A percentile compares a stretch with the other conserved stretches of the same genome.
phyloP scores from a whole-genome alignment of 1,284 basidiomycete species.

The Neotropicomus parvogracilis region DNA sequence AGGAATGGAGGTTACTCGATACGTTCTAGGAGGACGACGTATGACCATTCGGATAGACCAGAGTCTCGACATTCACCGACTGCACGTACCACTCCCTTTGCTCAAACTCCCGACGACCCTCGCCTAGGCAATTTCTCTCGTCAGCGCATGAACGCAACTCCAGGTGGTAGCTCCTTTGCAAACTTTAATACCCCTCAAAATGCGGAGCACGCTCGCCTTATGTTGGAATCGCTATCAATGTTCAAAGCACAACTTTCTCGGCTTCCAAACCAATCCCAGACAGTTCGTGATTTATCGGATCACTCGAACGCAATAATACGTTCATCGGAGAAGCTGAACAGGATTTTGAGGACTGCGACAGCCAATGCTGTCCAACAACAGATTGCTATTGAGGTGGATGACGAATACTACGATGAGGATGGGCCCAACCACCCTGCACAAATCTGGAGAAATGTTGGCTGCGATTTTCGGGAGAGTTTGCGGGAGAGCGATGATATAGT shows the following conservation, averaged over 20 bases:
- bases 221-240: constrained; percentile 64
- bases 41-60: constrained; percentile 26
- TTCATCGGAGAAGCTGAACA: constrained; percentile 61
- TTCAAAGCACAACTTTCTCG: constrained; percentile 64
- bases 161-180: constrained; percentile 12
- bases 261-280: constrained; percentile 41
- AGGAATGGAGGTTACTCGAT: constrained; percentile 14
- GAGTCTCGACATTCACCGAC: constrained; percentile 23
- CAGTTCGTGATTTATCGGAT: constrained; percentile 51
- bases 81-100: constrained; percentile 11
- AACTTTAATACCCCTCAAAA: constrained; percentile 28
- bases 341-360: constrained; percentile 51
- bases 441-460: constrained; percentile 64
- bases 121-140: constrained; percentile 13
- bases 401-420: constrained; percentile 33
- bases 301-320: constrained; percentile 62
- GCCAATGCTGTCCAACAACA: constrained; percentile 62
- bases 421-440: constrained; percentile 42
- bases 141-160: constrained; percentile 22
- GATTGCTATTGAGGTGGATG: constrained; percentile 67
- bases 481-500: constrained; percentile 74
- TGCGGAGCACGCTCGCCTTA: constrained; percentile 61
- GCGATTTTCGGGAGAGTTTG: constrained; percentile 66
- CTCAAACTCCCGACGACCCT: constrained; percentile 22
- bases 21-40: constrained; percentile 25